Base-by-base conservation (phyloP, 2,329 filamentous ascomycete species). In the Emericellopsis cladophorae region DNA sequence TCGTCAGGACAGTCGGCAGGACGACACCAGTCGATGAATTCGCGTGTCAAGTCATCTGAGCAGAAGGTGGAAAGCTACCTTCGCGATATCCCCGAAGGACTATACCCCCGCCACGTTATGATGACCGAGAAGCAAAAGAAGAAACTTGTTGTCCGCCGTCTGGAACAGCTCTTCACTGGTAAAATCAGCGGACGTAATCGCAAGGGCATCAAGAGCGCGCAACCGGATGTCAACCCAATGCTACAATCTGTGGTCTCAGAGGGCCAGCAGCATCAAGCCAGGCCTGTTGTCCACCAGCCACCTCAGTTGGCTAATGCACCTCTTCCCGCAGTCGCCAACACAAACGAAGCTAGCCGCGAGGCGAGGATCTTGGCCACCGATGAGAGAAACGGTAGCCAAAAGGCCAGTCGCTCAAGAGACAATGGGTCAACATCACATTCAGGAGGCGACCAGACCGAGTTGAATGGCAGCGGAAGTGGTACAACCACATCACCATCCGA, bases 121-220 rank as follows among this genome's bases (percentile, higher is more conserved):
- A 75, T 88, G 72, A 78, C 79, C 0, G 84, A 90, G 12, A 79
- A 76, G 47, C 73, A 82, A 6, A 86, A 77, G 62, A 87, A 85
- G 64, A 86, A 80, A 53, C 54, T 88, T 16, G 81, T 90, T 0
- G 86, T 90, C 3, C 72, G 76, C 41, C 73, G 84, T 2, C 58
- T 93, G 6, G 86, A 93, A 52, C 83, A 89, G 46, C 68, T 93
- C 2, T 93, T 92, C 46, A 87, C 84, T 0, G 86, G 86, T 3
- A 84, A 81, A 52, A 66, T 70, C 15, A 59, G 56, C 4, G 63
- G 63, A 5, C 59, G 64, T 12, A 11, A 36, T 7, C 15, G 23
- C 4, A 36, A 31, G 22, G 51, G 45, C 11, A 31, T 42, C 4
- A 38, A 44, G 14, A 47, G 11, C 8, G 26, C 12, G 18, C 38